Evolutionary conservation across 805 yeast species (phyloP).

Genomic region (Wickerhamiella sergipiensis): DNA sequence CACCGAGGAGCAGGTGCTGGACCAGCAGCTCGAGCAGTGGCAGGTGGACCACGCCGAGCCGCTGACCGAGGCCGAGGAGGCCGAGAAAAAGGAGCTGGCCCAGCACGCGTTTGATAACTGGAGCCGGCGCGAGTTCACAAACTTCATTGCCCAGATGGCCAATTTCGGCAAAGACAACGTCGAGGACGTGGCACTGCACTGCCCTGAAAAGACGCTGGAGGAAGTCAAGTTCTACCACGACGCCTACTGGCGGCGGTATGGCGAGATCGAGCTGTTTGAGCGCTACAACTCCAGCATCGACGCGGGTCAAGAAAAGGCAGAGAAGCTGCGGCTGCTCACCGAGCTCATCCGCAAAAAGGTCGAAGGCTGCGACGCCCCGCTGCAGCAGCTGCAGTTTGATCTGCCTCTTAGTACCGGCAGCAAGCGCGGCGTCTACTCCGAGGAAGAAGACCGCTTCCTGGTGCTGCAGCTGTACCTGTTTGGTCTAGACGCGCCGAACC

Average conservation of each 20-base stretch:
- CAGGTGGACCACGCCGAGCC: conserved; percentile 69
- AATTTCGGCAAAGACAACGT: conserved; percentile 73
- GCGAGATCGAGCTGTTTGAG: conserved; percentile 81
- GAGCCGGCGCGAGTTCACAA: conserved; percentile 79
- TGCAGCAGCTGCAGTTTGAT: conserved; percentile 60
- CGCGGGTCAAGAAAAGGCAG: conserved; percentile 73
- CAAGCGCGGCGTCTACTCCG: conserved; percentile 53
- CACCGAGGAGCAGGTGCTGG: conserved; percentile 27
- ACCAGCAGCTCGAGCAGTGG: conserved; percentile 46
- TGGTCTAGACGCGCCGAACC: conserved; percentile 68
- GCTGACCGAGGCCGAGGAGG: conserved; percentile 66
- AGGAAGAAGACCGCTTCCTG: conserved; percentile 83
- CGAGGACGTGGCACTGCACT: conserved; percentile 54
- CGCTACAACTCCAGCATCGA: conserved; percentile 69
- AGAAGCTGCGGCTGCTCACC: conserved; percentile 51
- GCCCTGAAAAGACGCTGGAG: conserved; percentile 61
- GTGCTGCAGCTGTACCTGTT: conserved; percentile 63
- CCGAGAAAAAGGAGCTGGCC: conserved; percentile 43
- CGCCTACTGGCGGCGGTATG: conserved; percentile 68
- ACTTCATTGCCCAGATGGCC: conserved; percentile 58
- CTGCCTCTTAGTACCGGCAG: conserved; percentile 52
- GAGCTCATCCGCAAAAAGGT: conserved; percentile 69
- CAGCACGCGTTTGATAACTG: conserved; percentile 64
- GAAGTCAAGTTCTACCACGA: conserved; percentile 68
- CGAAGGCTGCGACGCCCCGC: conserved; percentile 55